Conservation (phyloP, 2,329 filamentous ascomycete genomes). For the Penicillium corylophilum region DNA sequence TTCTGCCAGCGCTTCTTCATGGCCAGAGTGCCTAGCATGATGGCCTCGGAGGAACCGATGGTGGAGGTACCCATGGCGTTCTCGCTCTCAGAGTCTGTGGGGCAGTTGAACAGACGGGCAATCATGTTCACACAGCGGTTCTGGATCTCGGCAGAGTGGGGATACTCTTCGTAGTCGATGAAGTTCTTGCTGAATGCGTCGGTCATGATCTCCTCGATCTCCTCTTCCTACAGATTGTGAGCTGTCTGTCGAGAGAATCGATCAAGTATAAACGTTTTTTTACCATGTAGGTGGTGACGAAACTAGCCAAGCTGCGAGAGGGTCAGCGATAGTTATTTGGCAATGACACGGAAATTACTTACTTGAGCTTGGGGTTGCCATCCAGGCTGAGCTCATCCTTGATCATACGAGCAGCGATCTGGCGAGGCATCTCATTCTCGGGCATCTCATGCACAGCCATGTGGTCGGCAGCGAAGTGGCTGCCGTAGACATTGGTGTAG, state of each 20-base stretch:
- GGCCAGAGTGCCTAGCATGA: conserved; percentile 61
- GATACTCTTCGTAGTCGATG: conserved; percentile 84
- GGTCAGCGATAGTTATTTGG: conserved; percentile 1
- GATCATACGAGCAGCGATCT: conserved; percentile 95
- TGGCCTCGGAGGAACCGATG: conserved; percentile 78
- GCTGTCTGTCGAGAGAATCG: neutral
- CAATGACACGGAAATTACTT: conserved; percentile 13
- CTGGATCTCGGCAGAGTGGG: conserved; percentile 78
- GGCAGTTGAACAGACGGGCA: conserved; percentile 79
- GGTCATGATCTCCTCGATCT: conserved; percentile 92
- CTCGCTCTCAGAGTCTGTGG: conserved; percentile 52
- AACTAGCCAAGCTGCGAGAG: conserved; percentile 71
- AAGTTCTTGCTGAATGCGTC: conserved; percentile 95
- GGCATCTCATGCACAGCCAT: conserved; percentile 84
- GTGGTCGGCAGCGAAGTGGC: conserved; percentile 75
- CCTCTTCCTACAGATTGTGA: conserved; percentile 66
- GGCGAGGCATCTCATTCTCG: conserved; percentile 82
- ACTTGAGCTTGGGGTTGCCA: conserved; percentile 78
- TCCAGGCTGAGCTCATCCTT: conserved; percentile 91
- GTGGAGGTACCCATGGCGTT: conserved; percentile 82
- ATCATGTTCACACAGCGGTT: conserved; percentile 93
- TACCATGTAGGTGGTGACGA: conserved; percentile 96
- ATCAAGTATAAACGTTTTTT: conserved; percentile 11
- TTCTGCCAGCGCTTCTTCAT: conserved; percentile 97
- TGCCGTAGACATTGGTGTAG: conserved; percentile 84